These are phyloP conservation scores for Spathaspora gorwiae DNA, from an alignment of 805 yeast genomes.

Conservation along the genomic window DNA sequence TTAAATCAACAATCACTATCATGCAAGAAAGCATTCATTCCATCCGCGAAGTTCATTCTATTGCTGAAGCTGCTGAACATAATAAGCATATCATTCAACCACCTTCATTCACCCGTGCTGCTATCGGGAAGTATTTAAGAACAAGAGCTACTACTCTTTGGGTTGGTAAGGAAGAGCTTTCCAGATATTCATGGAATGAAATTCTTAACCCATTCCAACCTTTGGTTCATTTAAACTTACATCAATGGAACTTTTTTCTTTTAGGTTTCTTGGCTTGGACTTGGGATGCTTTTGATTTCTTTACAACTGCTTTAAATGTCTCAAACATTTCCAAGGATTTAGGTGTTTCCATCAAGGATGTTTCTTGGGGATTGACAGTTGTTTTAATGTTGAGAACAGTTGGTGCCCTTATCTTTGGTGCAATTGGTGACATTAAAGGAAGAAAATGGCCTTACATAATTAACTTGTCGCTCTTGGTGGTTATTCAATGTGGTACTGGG, in stretches of 20 bases:
- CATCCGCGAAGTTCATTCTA: too few relatives aligned
- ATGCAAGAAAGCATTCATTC: too few relatives aligned
- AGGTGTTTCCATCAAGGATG: slow-evolving; percentile 38
- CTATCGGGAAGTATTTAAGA: slow-evolving; percentile 26
- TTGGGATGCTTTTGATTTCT: slow-evolving; percentile 70
- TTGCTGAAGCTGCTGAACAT: too few relatives aligned
- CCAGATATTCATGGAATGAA: slow-evolving; percentile 31
- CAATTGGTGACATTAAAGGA: slow-evolving; percentile 56
- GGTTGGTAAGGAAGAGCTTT: slow-evolving; percentile 41
- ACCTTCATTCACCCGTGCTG: slow-evolving; percentile 13
- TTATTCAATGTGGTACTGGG: slow-evolving; percentile 63
- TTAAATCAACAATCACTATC: too few relatives aligned
- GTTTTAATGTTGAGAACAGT: slow-evolving; percentile 69
- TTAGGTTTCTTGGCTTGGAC: slow-evolving; percentile 67
- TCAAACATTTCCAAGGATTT: slow-evolving; percentile 47
- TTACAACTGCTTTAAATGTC: slow-evolving; percentile 55
- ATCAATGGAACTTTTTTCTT: slow-evolving; percentile 54
- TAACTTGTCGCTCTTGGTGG: slow-evolving; percentile 44
- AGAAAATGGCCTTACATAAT: slow-evolving; percentile 61
- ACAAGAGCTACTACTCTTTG: slow-evolving; percentile 48
- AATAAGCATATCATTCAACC: slow-evolving; percentile 17
- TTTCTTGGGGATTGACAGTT: slow-evolving; percentile 71
- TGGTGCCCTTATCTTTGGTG: slow-evolving; percentile 66
- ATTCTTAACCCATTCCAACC: slow-evolving; percentile 45
- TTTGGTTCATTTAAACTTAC: slow-evolving; percentile 28